These are phyloP conservation scores for Salix exigua DNA, from an alignment of 345 rosid genomes.

Conservation along the genomic window DNA sequence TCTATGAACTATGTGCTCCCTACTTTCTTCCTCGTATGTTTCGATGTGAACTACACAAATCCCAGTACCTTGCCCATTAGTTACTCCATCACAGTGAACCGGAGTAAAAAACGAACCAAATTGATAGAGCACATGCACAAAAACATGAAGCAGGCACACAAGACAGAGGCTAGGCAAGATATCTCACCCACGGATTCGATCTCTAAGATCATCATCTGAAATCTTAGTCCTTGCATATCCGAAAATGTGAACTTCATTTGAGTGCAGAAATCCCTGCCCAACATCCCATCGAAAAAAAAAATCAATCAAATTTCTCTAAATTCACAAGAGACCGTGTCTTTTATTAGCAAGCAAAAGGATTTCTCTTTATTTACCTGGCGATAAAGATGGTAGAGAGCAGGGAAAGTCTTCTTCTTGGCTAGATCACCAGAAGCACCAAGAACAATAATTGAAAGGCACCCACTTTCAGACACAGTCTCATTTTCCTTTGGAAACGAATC, in stretches of 20 bases:
- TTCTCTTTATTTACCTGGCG: slow-evolving; percentile 52
- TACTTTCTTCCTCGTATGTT: not conserved
- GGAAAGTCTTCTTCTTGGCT: slow-evolving; percentile 96
- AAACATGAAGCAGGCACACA: not conserved
- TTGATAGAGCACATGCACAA: not conserved
- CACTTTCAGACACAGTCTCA: slow-evolving; percentile 54
- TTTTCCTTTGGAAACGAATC: slow-evolving; percentile 43
- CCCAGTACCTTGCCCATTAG: not conserved
- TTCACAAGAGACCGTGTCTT: not conserved
- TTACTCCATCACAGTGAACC: not conserved
- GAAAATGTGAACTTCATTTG: slow-evolving; percentile 81
- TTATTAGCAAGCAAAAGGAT: not conserved
- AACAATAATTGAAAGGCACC: slow-evolving; percentile 80
- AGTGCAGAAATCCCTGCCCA: slow-evolving; percentile 72
- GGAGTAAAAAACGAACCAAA: not conserved
- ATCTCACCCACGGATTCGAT: slow-evolving; percentile 67
- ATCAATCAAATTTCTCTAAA: not conserved
- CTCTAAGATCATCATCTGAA: slow-evolving; percentile 66
- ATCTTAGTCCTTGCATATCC: slow-evolving; percentile 94
- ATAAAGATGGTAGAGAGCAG: slow-evolving; percentile 83
- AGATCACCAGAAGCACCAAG: slow-evolving; percentile 98
- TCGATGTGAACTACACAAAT: not conserved
- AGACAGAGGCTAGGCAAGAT: not conserved
- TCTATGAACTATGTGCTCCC: too few relatives aligned
- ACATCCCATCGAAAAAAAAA: slow-evolving; percentile 5